phyloP scores from a whole-genome alignment of 768 basidiomycete species.

The Boletus sp. region DNA sequence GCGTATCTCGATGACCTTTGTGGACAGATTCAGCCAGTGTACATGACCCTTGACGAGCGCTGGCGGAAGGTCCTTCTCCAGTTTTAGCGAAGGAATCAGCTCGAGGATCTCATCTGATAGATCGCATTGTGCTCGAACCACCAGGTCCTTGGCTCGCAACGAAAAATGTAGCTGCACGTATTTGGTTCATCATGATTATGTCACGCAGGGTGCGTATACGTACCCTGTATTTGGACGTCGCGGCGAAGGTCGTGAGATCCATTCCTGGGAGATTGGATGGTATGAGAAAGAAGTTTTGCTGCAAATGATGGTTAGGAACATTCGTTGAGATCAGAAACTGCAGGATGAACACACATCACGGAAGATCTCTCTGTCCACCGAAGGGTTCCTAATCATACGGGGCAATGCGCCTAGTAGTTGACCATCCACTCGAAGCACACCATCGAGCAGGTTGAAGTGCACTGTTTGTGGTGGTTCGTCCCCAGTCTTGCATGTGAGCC shows the following conservation, averaged over 20 bases:
- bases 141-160: background rate
- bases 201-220: too few relatives aligned
- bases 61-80: conserved; percentile 20
- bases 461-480: background rate
- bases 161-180: conserved; percentile 16
- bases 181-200: background rate
- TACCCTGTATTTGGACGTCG: conserved; percentile 1
- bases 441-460: conserved; percentile 13
- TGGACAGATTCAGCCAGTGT: conserved; percentile 26
- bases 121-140: conserved; percentile 6
- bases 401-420: conserved; percentile 12
- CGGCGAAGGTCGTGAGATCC: background rate
- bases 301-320: background rate
- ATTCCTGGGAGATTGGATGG: background rate
- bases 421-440: conserved; percentile 17
- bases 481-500: conserved; percentile 7
- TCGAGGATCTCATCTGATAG: conserved; percentile 5
- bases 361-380: conserved; percentile 1
- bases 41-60: conserved; percentile 2
- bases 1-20: conserved; percentile 20
- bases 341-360: background rate
- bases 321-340: background rate
- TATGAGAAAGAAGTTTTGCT: background rate
- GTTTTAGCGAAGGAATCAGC: conserved; percentile 14
- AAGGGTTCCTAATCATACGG: background rate